Conservation (phyloP, 495 filamentous ascomycete species). For the Penicillium waksmanii region DNA sequence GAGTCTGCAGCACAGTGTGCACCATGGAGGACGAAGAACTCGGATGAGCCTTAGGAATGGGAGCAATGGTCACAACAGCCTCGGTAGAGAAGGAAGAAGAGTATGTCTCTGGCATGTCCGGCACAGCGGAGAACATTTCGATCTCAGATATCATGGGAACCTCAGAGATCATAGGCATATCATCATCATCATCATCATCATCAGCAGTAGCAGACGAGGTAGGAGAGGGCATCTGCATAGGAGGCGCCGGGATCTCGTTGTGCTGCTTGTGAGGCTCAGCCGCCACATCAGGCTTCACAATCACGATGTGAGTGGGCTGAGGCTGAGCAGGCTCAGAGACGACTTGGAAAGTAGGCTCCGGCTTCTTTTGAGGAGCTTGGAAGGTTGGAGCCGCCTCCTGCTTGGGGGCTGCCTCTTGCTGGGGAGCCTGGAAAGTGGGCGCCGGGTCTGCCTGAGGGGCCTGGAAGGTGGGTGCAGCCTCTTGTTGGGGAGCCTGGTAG, state of each 20-base stretch:
- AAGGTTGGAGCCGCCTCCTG: background rate
- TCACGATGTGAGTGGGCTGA: background rate
- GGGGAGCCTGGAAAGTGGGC: background rate
- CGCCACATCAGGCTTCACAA: background rate
- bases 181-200: background rate
- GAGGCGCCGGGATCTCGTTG: background rate
- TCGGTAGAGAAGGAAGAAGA: slow-evolving; percentile 12
- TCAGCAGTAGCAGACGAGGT: too few species aligned
- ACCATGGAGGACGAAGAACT: background rate
- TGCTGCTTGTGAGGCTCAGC: background rate
- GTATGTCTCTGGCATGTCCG: slow-evolving; percentile 2
- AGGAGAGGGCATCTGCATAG: slow-evolving; percentile 4
- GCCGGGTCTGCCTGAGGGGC: slow-evolving; percentile 1
- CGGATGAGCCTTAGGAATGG: slow-evolving; percentile 2
- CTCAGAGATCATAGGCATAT: slow-evolving; percentile 4
- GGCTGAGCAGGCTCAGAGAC: background rate
- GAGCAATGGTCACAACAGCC: slow-evolving; percentile 6
- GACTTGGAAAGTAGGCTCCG: background rate
- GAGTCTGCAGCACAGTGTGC: slow-evolving; percentile 1
- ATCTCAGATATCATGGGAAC: background rate
- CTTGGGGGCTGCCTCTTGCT: background rate
- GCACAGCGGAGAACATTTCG: slow-evolving; percentile 2
- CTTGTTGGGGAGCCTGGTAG: background rate
- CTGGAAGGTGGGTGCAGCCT: background rate
- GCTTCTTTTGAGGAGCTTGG: background rate